Evolutionary conservation across 2,329 filamentous ascomycete genomes (phyloP), one percentile per base, ranked within the genome.

Genomic region (Fusarium anthophilum): DNA sequence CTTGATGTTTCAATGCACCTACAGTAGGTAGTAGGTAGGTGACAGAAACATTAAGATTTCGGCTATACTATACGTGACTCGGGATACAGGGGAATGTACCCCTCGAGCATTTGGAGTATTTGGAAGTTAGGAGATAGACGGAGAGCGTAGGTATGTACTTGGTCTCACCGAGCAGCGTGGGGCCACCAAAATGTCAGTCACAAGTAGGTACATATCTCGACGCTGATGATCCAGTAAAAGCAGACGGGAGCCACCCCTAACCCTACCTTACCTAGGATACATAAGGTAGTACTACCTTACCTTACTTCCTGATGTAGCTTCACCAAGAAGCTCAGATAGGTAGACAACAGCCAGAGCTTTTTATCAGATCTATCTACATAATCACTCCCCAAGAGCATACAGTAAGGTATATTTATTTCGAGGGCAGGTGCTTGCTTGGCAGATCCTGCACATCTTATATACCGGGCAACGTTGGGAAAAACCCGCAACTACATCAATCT

Each of bases 101-200:
- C 32, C 24, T 28, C 11, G n/a, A 39, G 15, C 15, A 28, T 39
- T 20, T 28, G 9, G 9, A 24, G n/a, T 11, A 28, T 26, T 41
- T 55, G 37, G 37, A 43, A 18, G 24, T 43, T 28, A 22, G 20
- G 24, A 15, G 10, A 24, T 53, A 17, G 6, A 20, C 11, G n/a
- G 32, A 53, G 24, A 22, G 30, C 28, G 11, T 18, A 35, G 14
- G 32, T 35, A 35, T 35, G 32, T 35, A 53, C 60, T 22, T 53
- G 39, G 51, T 20, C 38, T 73, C 35, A 66, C 41, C 37, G 48
- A n/a, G 20, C 22, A 38, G n/a, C 56, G 72, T 66, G 59, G 72
- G 63, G 35, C 70, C 22, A 24, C 8, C 8, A 32, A n/a, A n/a
- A 51, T 24, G 10, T 37, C 18, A 24, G 10, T 37, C 18, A 24